Conservation (phyloP, 805 yeast species). For the Ogataea zsoltii region DNA sequence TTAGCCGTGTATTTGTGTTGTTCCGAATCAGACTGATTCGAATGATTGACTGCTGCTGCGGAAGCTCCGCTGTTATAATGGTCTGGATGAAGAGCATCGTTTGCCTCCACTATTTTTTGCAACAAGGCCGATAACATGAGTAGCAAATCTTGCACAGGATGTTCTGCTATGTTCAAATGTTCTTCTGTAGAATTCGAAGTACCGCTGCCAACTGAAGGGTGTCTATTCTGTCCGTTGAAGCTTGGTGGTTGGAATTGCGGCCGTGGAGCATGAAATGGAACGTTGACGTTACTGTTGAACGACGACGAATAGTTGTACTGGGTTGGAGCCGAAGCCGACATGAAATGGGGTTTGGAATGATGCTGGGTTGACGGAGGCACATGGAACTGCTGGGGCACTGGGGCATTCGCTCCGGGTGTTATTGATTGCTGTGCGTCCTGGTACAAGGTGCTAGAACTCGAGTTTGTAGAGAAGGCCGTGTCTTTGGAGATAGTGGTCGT, state of each 20-base stretch:
- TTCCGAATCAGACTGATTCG: conserved; percentile 18
- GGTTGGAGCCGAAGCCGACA: conserved; percentile 32
- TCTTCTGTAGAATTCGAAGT: conserved; percentile 30
- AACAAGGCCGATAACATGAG: conserved; percentile 83
- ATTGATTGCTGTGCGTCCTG: conserved; percentile 34
- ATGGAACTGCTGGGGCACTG: conserved; percentile 12
- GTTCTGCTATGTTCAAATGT: conserved; percentile 75
- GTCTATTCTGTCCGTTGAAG: background rate
- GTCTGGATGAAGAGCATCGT: conserved; percentile 78
- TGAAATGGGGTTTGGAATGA: conserved; percentile 21
- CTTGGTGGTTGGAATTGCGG: background rate
- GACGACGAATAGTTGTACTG: conserved; percentile 23
- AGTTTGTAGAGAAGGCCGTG: conserved; percentile 40
- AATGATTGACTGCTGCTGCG: conserved; percentile 19
- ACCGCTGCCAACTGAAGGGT: background rate
- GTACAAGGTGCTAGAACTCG: conserved; percentile 35
- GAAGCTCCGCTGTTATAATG: conserved; percentile 46
- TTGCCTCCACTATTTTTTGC: conserved; percentile 86
- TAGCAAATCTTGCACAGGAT: conserved; percentile 77
- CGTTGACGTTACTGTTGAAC: conserved; percentile 13
- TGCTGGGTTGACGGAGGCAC: conserved; percentile 3
- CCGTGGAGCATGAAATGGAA: conserved; percentile 3
- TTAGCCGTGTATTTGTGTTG: conserved; percentile 57
- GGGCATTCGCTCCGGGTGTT: conserved; percentile 11
- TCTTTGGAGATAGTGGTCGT: conserved; percentile 57